Evolutionary conservation across 2,329 filamentous ascomycete genomes (phyloP), one percentile per base, ranked within the genome.

Genomic region (Laburnicola sp.): DNA sequence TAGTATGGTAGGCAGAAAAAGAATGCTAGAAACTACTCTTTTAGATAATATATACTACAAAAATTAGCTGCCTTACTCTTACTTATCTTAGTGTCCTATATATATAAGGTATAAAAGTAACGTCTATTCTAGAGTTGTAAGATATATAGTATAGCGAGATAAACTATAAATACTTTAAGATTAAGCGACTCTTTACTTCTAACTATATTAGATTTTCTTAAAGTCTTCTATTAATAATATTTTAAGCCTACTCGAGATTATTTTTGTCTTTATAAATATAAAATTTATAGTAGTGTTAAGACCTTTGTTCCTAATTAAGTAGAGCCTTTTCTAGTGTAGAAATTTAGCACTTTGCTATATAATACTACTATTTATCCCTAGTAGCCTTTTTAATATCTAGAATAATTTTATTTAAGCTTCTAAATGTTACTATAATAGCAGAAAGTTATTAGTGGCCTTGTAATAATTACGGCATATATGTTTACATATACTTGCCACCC

Each of bases 141-240:
- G 32, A 36, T 22, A 22, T 11, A 39, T 22, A 3, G 4, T 39
- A 11, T 39, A 3, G 36, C n/a, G 43, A 47, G 21, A 51, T 36
- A 45, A 32, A 37, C 22, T 32, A 35, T 28, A 48, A 38, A 44
- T 52, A 52, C 49, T 48, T 52, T 69, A 16, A 64, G 44, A 44
- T 42, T 44, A 47, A 52, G 32, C 38, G 35, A 38, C 49, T 52
- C 36, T 39, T 38, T 34, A 43, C 25, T 43, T 39, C 49, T 46
- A 4, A 48, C 37, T 38, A 39, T 44, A 32, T 48, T 42, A 22
- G 36, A 52, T 42, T 48, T 43, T 37, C 30, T 44, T 52, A 38
- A 46, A 52, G 49, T 48, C 49, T 52, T 26, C 25, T 44, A 34
- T 36, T 38, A 38, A 43, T 40, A 44, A 43, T 9, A 22, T 44